Conservation (phyloP, 495 filamentous ascomycete species). For the Hypoxylon fragiforme region DNA sequence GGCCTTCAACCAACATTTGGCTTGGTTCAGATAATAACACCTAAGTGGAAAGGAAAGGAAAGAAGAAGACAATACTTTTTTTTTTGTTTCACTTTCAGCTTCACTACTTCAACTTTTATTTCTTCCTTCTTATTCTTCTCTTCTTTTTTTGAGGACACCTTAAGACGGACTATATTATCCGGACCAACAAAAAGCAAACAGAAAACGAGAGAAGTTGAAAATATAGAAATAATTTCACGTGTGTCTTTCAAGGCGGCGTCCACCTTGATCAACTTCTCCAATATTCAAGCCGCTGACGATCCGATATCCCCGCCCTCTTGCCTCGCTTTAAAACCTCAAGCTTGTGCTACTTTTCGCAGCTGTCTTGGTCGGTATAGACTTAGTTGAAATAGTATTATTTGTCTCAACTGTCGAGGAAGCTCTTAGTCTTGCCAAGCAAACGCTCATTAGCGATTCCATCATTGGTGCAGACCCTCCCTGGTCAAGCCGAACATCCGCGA, state of each 20-base stretch:
- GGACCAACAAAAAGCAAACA: too few species aligned
- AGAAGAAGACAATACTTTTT: neutral
- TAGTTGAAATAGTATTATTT: neutral
- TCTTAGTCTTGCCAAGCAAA: neutral
- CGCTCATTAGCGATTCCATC: neutral
- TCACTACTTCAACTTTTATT: too few species aligned
- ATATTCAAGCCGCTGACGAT: conserved; percentile 16
- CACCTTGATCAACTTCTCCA: conserved; percentile 10
- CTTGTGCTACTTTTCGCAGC: conserved; percentile 4
- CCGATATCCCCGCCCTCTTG: conserved; percentile 21
- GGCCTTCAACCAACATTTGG: too few species aligned
- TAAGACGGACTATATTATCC: too few species aligned
- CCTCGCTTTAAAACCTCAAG: conserved; percentile 1
- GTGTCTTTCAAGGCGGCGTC: too few species aligned
- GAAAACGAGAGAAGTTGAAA: too few species aligned
- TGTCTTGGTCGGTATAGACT: neutral
- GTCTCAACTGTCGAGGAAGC: neutral
- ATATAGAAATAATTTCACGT: too few species aligned
- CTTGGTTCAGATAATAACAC: too few species aligned
- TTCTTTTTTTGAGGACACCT: too few species aligned
- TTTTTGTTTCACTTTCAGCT: too few species aligned
- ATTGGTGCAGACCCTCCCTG: conserved; percentile 3
- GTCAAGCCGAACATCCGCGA: neutral
- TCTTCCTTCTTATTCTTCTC: too few species aligned
- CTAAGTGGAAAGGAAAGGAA: neutral